A percentile compares a stretch with the other conserved stretches of the same genome.
These are phyloP conservation scores for Brassica juncea DNA, from an alignment of 345 rosid species.

Conservation along the genomic window DNA sequence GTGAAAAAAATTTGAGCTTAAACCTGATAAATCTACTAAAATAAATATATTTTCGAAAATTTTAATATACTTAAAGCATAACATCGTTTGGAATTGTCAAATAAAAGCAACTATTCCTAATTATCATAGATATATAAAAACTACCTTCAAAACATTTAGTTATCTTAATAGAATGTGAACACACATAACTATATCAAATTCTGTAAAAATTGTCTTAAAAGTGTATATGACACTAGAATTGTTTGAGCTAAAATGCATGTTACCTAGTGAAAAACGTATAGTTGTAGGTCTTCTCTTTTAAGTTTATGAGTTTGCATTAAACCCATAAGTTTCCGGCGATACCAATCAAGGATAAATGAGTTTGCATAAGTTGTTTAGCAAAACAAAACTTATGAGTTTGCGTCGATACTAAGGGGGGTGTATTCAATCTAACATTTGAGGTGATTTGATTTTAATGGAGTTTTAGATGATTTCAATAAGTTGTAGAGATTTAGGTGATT, in stretches of 20 bases:
- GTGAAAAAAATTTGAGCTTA: no score
- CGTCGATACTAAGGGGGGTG: neutral
- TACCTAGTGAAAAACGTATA: neutral
- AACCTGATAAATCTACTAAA: no score
- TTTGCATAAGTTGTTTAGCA: neutral
- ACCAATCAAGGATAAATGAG: neutral
- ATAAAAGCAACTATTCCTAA: no score
- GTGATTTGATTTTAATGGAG: no score
- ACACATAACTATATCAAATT: neutral
- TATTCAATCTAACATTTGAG: no score
- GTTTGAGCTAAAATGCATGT: neutral
- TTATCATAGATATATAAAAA: no score
- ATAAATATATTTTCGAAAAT: no score
- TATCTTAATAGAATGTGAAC: neutral
- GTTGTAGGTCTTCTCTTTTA: neutral
- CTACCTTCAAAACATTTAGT: neutral
- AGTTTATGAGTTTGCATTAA: neutral
- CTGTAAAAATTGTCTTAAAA: neutral
- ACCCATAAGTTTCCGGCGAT: neutral
- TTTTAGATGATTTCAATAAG: no score
- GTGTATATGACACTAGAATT: neutral
- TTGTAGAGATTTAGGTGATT: no score
- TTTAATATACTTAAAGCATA: no score
- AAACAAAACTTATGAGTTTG: neutral
- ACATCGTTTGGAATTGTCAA: no score